Percentiles rank a stretch among this genome's conserved stretches.
These are phyloP conservation scores for Mariannaea elegans DNA, from an alignment of 2,329 filamentous ascomycete species.

Conservation along the genomic window DNA sequence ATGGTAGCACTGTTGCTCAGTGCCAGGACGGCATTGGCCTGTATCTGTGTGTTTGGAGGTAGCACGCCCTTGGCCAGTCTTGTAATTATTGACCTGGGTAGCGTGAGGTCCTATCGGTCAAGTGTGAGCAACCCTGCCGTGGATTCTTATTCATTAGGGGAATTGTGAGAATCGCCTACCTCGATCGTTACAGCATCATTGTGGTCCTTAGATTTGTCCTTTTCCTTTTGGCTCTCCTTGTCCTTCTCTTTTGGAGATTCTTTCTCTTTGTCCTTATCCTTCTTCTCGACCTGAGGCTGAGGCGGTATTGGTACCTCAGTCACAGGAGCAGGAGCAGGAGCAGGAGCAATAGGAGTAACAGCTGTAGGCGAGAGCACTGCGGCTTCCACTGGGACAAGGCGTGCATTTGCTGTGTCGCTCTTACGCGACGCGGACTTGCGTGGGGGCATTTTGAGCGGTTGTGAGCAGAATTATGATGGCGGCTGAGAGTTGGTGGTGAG, in stretches of 20 bases:
- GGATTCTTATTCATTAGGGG: neutral
- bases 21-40: constrained; percentile 81
- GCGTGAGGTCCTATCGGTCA: constrained; percentile 70
- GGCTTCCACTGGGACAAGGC: constrained; percentile 52
- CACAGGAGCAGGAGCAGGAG: constrained; percentile 1
- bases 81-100: constrained; percentile 84
- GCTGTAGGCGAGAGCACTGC: constrained; percentile 25
- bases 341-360: constrained; percentile 22
- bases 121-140: neutral
- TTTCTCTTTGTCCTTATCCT: constrained; percentile 43
- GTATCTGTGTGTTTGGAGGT: constrained; percentile 82
- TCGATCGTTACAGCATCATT: constrained; percentile 61
- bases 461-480: neutral
- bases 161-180: constrained; percentile 45
- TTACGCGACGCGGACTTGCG: constrained; percentile 62
- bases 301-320: constrained; percentile 21
- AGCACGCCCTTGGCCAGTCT: constrained; percentile 82
- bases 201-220: constrained; percentile 37
- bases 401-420: constrained; percentile 57
- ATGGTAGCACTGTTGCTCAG: constrained; percentile 85
- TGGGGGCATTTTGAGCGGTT: constrained; percentile 57
- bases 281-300: constrained; percentile 42
- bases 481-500: too few species aligned
- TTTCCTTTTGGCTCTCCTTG: constrained; percentile 46
- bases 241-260: constrained; percentile 27